These are phyloP conservation scores for Linum tenue DNA, from an alignment of 345 rosid genomes.

Conservation along the genomic window DNA sequence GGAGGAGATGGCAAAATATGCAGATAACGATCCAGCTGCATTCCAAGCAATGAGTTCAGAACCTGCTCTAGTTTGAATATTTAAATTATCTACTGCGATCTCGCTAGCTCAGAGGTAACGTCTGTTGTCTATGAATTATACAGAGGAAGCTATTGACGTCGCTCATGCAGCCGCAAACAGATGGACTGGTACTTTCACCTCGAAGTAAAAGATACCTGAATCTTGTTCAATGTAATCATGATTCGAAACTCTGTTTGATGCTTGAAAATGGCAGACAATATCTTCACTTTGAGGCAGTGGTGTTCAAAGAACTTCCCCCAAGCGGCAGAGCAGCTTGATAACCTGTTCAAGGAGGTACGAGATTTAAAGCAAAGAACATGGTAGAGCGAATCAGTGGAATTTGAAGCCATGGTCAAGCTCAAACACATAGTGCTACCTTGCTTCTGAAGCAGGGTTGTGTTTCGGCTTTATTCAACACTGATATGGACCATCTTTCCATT, in stretches of 20 bases:
- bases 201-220: conserved; percentile 1
- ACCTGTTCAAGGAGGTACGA: conserved; percentile 68
- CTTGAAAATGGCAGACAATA: conserved; percentile 42
- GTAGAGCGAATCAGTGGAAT: too few species aligned
- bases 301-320: conserved; percentile 74
- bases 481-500: not conserved
- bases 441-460: too few species aligned
- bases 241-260: not conserved
- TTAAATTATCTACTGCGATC: not conserved
- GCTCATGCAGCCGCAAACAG: conserved; percentile 82
- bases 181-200: conserved; percentile 65
- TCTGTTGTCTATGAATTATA: conserved; percentile 6
- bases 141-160: conserved; percentile 67
- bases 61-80: conserved; percentile 13
- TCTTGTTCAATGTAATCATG: too few species aligned
- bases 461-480: too few species aligned
- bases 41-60: conserved; percentile 71
- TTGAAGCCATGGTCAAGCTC: too few species aligned
- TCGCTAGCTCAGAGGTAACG: not conserved
- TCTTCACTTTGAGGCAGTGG: conserved; percentile 75
- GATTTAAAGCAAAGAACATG: too few species aligned
- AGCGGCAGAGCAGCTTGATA: conserved; percentile 77
- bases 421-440: too few species aligned
- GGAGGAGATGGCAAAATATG: conserved; percentile 80
- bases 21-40: conserved; percentile 93